A percentile compares a stretch with the other conserved stretches of the same genome.
These are phyloP conservation scores for Candolleomyces aberdarensis DNA, from an alignment of 768 basidiomycete species.

Conservation along the genomic window DNA sequence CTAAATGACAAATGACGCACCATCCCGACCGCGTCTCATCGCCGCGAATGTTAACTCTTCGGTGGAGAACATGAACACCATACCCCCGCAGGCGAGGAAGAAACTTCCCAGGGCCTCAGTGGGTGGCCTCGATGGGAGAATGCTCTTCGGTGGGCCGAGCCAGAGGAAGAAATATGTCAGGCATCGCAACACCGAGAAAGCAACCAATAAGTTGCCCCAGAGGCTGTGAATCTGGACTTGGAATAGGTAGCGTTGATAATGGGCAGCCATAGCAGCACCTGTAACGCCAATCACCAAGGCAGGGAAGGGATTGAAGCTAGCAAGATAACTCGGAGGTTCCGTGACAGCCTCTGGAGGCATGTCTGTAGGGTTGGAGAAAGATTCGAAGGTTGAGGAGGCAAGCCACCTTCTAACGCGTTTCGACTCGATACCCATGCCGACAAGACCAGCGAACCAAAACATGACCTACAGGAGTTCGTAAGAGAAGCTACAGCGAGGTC, in stretches of 20 bases:
- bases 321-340: slow-evolving; percentile 71
- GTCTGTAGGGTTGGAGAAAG: slow-evolving; percentile 20
- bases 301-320: slow-evolving; percentile 89
- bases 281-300: slow-evolving; percentile 93
- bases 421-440: slow-evolving; percentile 92
- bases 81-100: slow-evolving; percentile 82
- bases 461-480: slow-evolving; percentile 49
- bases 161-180: slow-evolving; percentile 95
- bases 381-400: slow-evolving; percentile 48
- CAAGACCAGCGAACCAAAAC: slow-evolving; percentile 92
- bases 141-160: slow-evolving; percentile 77
- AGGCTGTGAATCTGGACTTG: slow-evolving; percentile 88
- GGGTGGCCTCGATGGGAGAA: slow-evolving; percentile 89
- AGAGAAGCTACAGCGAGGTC: neutral
- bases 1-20: slow-evolving; percentile 33
- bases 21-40: slow-evolving; percentile 87
- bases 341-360: slow-evolving; percentile 41
- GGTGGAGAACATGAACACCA: slow-evolving; percentile 86
- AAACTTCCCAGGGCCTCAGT: slow-evolving; percentile 90
- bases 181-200: slow-evolving; percentile 75
- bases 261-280: slow-evolving; percentile 91
- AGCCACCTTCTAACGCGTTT: slow-evolving; percentile 71
- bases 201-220: slow-evolving; percentile 87
- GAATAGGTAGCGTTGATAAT: slow-evolving; percentile 88
- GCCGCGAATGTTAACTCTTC: slow-evolving; percentile 89